Evolutionary conservation across 2,329 filamentous ascomycete species (phyloP), one percentile per base, ranked within the genome.

Genomic region (Pyrenophora graminea): DNA sequence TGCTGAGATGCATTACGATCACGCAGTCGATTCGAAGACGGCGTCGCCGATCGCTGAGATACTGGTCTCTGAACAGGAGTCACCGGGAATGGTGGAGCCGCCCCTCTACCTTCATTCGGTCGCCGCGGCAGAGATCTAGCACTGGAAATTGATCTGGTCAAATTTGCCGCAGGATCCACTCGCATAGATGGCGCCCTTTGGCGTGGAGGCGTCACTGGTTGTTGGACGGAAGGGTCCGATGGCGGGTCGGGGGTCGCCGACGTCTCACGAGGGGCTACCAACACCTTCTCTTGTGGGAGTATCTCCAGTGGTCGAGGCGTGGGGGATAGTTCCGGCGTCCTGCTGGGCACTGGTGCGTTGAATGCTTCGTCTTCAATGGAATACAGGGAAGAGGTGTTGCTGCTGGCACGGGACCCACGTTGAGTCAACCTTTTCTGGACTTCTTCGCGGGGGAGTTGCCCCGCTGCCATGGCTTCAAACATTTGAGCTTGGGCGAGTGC

Each of bases 401-500:
- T 48, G 3, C 39, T 48, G 5, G 42, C 53, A 13, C 58, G 46
- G 3, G 64, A 61, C 12, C 17, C 18, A 6, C 53, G 47, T 33
- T 43, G 49, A 6, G 5, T 38, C 3, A 30, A 45, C 30, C 25
- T 54, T 7, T 10, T 21, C 3, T 7, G 21, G 1, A 30, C 4
- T n/a, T 49, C 50, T 2, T 49, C 43, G 42, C 5, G 10, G 15
- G 39, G 1, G 3, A 53, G 57, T 5, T 53, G 51, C 15, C 53
- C 58, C 40, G 56, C 54, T 33, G 58, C 59, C 60, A 68, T 51
- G 7, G 63, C 56, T 41, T 70, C 68, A 36, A 70, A 70, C 50
- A 57, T 64, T 23, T 68, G 66, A 3, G 68, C 68, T 48, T 70
- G 64, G 6, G 64, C 59, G 23, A 70, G 47, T 2, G 67, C 51